phyloP scores from a whole-genome alignment of 2,329 filamentous ascomycete species.

The Penicillium concentricum region DNA sequence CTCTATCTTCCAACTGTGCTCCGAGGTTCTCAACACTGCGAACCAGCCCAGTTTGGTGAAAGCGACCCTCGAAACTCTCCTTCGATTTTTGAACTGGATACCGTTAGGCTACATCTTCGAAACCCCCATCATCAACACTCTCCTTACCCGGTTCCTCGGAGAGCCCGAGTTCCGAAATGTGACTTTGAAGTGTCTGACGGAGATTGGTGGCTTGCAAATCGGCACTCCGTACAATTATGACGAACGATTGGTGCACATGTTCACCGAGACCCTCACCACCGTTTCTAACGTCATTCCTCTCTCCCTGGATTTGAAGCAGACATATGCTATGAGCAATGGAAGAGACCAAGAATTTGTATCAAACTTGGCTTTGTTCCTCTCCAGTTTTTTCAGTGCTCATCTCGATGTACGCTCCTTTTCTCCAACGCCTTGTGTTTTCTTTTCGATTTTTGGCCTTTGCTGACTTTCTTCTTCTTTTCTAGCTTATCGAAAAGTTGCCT shows the following conservation, averaged over 20 bases:
- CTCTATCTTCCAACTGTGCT: constrained; percentile 95
- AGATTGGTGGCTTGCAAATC: constrained; percentile 92
- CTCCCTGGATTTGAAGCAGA: constrained; percentile 82
- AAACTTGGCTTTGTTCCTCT: constrained; percentile 91
- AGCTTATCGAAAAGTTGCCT: constrained; percentile 92
- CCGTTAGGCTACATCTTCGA: constrained; percentile 98
- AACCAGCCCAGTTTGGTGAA: constrained; percentile 86
- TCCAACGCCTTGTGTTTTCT: background rate
- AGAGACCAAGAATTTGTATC: constrained; percentile 97
- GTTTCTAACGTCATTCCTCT: constrained; percentile 93
- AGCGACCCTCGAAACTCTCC: constrained; percentile 91
- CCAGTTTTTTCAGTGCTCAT: constrained; percentile 95
- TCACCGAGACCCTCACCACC: constrained; percentile 90
- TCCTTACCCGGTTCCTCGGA: constrained; percentile 88
- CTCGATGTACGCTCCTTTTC: constrained; percentile 62
- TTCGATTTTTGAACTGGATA: constrained; percentile 99
- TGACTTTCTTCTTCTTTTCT: constrained; percentile 11
- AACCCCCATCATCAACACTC: constrained; percentile 90
- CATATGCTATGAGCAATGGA: constrained; percentile 87
- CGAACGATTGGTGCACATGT: constrained; percentile 96
- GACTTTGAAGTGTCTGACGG: constrained; percentile 92
- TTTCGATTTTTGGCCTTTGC: constrained; percentile 2
- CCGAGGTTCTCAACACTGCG: constrained; percentile 88
- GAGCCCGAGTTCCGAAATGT: constrained; percentile 95
- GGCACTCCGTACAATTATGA: constrained; percentile 76